phyloP scores from a whole-genome alignment of 73 alveolate genomes.

The Blepharisma stoltei region DNA sequence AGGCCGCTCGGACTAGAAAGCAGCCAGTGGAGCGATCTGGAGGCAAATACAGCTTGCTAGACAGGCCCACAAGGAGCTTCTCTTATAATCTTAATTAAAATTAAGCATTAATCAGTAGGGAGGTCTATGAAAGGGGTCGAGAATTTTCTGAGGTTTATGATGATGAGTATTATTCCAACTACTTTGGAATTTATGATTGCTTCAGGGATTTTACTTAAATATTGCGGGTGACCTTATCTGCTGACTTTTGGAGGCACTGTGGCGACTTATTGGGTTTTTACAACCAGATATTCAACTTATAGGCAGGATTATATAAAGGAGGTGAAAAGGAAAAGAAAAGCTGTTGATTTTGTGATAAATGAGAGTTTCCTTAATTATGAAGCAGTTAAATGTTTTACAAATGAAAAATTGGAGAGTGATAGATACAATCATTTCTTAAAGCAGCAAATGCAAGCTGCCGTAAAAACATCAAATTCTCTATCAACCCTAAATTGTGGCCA shows the following conservation, averaged over 20 bases:
- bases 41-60: too few relatives aligned
- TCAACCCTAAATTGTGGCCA: slow-evolving; percentile 65
- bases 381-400: slow-evolving; percentile 75
- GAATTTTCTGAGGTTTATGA: slow-evolving; percentile 42
- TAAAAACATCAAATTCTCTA: slow-evolving; percentile 51
- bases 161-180: slow-evolving; percentile 54
- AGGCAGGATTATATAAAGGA: slow-evolving; percentile 61
- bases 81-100: too few relatives aligned
- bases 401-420: slow-evolving; percentile 63
- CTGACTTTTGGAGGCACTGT: slow-evolving; percentile 52
- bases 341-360: slow-evolving; percentile 65
- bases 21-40: too few relatives aligned
- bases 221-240: slow-evolving; percentile 62
- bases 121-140: slow-evolving; percentile 60
- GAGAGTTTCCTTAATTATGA: slow-evolving; percentile 72
- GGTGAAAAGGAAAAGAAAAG: slow-evolving; percentile 58
- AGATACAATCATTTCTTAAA: slow-evolving; percentile 51
- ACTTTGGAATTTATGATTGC: slow-evolving; percentile 56
- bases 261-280: slow-evolving; percentile 51
- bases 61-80: too few relatives aligned
- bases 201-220: slow-evolving; percentile 50
- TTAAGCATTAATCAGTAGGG: too few relatives aligned
- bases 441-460: slow-evolving; percentile 40
- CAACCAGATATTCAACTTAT: slow-evolving; percentile 48
- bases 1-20: too few relatives aligned